Conservation (phyloP, 108 stramenopile species). For the Skeletonema menzelii region DNA sequence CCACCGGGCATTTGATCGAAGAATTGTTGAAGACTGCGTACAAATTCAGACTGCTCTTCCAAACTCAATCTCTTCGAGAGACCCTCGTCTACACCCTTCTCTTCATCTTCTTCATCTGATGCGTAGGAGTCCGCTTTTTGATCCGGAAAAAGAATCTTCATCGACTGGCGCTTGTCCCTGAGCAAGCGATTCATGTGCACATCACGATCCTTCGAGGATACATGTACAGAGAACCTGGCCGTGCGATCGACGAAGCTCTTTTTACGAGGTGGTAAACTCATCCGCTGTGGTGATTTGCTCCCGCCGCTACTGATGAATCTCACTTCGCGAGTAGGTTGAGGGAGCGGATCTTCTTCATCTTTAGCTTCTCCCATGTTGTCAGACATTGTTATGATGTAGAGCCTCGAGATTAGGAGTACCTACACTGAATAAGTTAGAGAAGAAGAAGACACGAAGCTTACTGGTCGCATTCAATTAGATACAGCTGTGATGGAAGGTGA, state of each 20-base stretch:
- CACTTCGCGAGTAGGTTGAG: not conserved
- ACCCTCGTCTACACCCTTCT: not conserved
- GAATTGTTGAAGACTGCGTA: not conserved
- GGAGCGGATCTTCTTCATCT: not conserved
- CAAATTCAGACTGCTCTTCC: slow-evolving; percentile 9
- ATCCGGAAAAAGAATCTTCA: not conserved
- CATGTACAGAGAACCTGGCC: not conserved
- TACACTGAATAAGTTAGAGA: no score
- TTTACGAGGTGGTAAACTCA: not conserved
- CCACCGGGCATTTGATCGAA: not conserved
- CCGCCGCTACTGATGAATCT: not conserved
- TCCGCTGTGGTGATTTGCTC: not conserved
- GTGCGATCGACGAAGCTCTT: slow-evolving; percentile 1
- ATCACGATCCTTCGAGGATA: not conserved
- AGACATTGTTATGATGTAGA: not conserved
- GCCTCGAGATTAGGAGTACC: no score
- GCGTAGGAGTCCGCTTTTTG: not conserved
- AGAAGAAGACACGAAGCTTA: no score
- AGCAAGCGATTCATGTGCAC: not conserved
- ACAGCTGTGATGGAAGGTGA: no score
- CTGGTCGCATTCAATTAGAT: no score
- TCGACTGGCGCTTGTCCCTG: not conserved
- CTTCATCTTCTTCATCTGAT: not conserved
- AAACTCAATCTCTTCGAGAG: not conserved
- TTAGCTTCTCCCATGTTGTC: not conserved